These are phyloP conservation scores for Fusarium nodosum DNA, from an alignment of 2,329 filamentous ascomycete species.

Conservation along the genomic window DNA sequence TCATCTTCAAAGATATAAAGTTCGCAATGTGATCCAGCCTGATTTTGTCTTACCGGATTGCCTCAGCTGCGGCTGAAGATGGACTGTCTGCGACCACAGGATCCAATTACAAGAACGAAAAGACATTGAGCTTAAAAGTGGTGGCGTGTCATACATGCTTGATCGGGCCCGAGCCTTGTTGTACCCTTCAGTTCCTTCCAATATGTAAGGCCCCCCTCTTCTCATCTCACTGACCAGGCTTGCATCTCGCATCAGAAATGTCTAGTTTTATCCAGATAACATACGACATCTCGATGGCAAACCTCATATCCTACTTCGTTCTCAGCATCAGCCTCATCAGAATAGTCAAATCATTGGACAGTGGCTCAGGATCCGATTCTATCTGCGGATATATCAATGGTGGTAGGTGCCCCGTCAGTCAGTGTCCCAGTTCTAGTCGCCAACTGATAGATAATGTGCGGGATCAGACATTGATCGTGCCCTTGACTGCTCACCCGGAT, in stretches of 20 bases:
- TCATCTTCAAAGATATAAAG: not conserved
- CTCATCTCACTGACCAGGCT: not conserved
- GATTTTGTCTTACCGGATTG: constrained; percentile 1
- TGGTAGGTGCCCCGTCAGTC: not conserved
- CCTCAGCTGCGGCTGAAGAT: constrained; percentile 3
- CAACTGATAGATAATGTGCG: not conserved
- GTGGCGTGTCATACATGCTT: not conserved
- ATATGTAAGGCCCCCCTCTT: not conserved
- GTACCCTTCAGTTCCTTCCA: not conserved
- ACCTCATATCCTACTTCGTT: not conserved
- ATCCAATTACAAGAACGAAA: not conserved
- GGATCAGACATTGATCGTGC: constrained; percentile 1
- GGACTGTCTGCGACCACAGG: not conserved
- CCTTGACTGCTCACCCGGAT: constrained; percentile 1
- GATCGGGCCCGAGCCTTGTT: not conserved
- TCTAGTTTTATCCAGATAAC: not conserved
- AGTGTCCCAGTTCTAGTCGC: not conserved
- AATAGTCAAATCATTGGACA: not conserved
- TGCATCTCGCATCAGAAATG: not conserved
- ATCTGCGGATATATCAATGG: constrained; percentile 23
- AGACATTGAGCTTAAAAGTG: not conserved
- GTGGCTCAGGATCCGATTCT: not conserved
- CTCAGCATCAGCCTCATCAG: constrained; percentile 3
- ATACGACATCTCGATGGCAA: not conserved
- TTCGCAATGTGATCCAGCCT: not conserved